Percentiles rank a stretch among this genome's conserved stretches.
These are phyloP conservation scores for Verticillium tricorpus DNA, from an alignment of 2,329 filamentous ascomycete genomes.

Conservation along the genomic window DNA sequence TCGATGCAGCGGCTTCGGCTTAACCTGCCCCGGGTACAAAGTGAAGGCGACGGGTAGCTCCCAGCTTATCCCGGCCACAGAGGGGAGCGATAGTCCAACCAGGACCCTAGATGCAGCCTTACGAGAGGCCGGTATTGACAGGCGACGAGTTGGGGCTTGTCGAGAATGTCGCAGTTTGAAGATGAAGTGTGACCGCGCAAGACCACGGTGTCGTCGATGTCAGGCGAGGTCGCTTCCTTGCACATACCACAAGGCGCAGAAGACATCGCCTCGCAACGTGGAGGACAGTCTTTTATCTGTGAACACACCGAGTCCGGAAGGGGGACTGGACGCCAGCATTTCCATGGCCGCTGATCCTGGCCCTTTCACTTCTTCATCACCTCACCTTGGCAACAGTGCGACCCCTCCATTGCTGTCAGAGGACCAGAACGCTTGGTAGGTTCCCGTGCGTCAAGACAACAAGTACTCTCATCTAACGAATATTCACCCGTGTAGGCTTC, in stretches of 20 bases:
- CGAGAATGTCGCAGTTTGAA: neutral
- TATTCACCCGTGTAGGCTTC: too few relatives aligned
- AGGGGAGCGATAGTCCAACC: neutral
- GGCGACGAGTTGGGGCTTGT: neutral
- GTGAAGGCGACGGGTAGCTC: neutral
- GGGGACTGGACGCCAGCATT: too few relatives aligned
- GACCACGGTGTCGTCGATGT: neutral
- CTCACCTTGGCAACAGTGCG: too few relatives aligned
- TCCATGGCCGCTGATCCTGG: too few relatives aligned
- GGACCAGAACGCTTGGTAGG: too few relatives aligned
- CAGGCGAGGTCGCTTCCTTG: neutral
- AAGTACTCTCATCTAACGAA: too few relatives aligned
- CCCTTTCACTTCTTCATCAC: too few relatives aligned
- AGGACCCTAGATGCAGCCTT: neutral
- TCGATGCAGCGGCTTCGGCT: neutral
- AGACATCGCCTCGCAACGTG: neutral
- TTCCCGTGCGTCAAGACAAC: too few relatives aligned
- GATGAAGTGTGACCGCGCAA: neutral
- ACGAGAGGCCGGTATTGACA: neutral
- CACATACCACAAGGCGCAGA: neutral
- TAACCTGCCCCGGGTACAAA: neutral
- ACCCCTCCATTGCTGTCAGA: too few relatives aligned
- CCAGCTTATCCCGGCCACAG: too few relatives aligned
- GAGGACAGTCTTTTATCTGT: neutral
- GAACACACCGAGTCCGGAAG: neutral